A percentile compares a stretch with the other conserved stretches of the same genome.
phyloP scores from a whole-genome alignment of 345 rosid genomes.

The Tarenaya hassleriana region DNA sequence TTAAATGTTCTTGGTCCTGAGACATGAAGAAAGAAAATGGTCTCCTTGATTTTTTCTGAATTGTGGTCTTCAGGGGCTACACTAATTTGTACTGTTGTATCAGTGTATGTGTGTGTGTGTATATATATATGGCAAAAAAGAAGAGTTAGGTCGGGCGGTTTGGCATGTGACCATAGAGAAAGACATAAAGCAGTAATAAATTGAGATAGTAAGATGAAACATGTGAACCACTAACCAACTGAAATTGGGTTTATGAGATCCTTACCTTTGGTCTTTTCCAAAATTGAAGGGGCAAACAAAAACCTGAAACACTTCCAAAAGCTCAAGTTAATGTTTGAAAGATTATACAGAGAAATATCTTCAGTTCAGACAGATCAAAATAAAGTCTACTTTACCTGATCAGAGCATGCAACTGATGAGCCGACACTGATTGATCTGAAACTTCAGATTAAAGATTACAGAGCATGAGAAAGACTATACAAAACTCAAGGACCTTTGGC shows the following conservation, averaged over 20 bases:
- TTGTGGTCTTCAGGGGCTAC: constrained; percentile 3
- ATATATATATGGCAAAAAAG: constrained; percentile 19
- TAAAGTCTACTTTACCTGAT: constrained; percentile 2
- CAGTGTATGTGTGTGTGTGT: constrained; percentile 21
- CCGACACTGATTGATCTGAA: too few species aligned
- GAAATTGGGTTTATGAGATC: constrained; percentile 21
- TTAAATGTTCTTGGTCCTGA: constrained; percentile 19
- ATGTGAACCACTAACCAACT: constrained; percentile 29
- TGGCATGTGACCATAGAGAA: constrained; percentile 24
- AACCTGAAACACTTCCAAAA: background rate
- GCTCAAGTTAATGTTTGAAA: background rate
- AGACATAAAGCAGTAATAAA: constrained; percentile 16
- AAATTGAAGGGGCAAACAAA: constrained; percentile 15
- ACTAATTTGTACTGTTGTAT: constrained; percentile 24
- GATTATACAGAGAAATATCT: constrained; percentile 1
- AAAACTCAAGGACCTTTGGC: background rate
- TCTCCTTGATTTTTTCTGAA: background rate
- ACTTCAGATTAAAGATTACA: too few species aligned
- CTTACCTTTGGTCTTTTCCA: constrained; percentile 17
- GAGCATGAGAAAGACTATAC: too few species aligned
- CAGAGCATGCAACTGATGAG: background rate
- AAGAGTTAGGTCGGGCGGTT: constrained; percentile 6
- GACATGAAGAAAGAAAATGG: constrained; percentile 19
- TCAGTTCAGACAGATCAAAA: background rate
- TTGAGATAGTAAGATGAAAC: constrained; percentile 26